phyloP scores from a whole-genome alignment of 164 flowering plant species.

The Litsea cubeba region DNA sequence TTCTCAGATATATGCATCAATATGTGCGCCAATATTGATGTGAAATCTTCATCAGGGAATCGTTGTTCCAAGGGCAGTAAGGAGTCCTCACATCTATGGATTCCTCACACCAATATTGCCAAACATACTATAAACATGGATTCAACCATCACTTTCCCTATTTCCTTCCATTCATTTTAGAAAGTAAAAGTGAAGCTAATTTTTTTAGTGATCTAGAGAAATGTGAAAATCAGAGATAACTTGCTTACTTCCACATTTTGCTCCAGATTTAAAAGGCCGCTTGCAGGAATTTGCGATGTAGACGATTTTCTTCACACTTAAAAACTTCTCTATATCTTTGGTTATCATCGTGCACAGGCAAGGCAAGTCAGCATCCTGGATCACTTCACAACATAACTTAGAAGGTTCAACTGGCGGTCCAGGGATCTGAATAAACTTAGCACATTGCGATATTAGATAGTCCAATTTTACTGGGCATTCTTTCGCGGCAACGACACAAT shows the following conservation, averaged over 20 bases:
- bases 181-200: neutral
- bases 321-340: constrained; percentile 22
- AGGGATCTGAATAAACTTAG: neutral
- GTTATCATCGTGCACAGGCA: constrained; percentile 30
- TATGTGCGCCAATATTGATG: too few relatives aligned
- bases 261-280: constrained; percentile 21
- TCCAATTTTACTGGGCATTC: too few relatives aligned
- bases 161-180: neutral
- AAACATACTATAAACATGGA: neutral
- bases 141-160: neutral
- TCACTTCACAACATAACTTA: constrained; percentile 18
- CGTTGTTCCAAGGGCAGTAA: too few relatives aligned
- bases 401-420: constrained; percentile 10
- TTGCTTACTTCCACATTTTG: constrained; percentile 39
- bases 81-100: too few relatives aligned
- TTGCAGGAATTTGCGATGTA: constrained; percentile 25
- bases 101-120: too few relatives aligned
- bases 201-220: neutral
- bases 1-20: too few relatives aligned
- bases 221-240: too few relatives aligned
- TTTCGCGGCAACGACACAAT: too few relatives aligned
- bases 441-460: neutral
- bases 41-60: too few relatives aligned
- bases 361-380: constrained; percentile 24
- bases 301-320: constrained; percentile 33